A percentile compares a stretch with the other conserved stretches of the same genome.
Conservation (phyloP, 1,139 yeast genomes). For the Blastobotrys persicus region DNA sequence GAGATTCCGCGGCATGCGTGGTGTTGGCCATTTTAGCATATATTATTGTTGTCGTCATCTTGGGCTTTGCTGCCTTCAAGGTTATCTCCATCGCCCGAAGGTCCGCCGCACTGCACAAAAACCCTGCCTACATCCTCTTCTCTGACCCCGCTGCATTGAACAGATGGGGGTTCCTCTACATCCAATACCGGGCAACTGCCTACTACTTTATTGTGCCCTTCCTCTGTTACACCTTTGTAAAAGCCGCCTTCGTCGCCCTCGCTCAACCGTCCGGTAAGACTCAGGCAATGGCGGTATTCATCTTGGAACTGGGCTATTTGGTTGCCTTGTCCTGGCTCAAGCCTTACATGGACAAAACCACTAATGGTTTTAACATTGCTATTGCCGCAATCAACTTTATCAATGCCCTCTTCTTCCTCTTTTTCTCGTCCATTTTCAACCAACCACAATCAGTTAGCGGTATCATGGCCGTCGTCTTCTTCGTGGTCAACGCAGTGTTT, state of each 20-base stretch:
- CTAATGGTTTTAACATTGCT: constrained; percentile 85
- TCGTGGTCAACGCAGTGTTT: constrained; percentile 83
- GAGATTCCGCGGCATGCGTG: constrained; percentile 80
- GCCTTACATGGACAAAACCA: constrained; percentile 93
- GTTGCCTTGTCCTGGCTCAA: constrained; percentile 62
- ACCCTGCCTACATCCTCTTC: constrained; percentile 87
- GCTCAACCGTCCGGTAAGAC: constrained; percentile 76
- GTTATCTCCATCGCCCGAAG: constrained; percentile 69
- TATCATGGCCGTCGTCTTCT: constrained; percentile 89
- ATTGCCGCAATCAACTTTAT: constrained; percentile 71
- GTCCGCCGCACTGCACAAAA: constrained; percentile 71
- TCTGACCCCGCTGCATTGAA: constrained; percentile 81
- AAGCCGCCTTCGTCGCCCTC: constrained; percentile 83
- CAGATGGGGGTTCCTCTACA: constrained; percentile 88
- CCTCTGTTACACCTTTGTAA: constrained; percentile 62
- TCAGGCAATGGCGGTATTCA: constrained; percentile 75
- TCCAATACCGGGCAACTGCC: constrained; percentile 83
- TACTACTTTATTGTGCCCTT: constrained; percentile 76
- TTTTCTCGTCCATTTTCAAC: constrained; percentile 79
- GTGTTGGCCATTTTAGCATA: constrained; percentile 74
- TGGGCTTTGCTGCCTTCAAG: constrained; percentile 70
- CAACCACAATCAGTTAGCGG: constrained; percentile 88
- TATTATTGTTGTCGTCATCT: constrained; percentile 53
- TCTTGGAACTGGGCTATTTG: constrained; percentile 68
- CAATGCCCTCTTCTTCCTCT: constrained; percentile 62